phyloP scores from a whole-genome alignment of 2,329 filamentous ascomycete genomes.

The Botrytis cinerea region DNA sequence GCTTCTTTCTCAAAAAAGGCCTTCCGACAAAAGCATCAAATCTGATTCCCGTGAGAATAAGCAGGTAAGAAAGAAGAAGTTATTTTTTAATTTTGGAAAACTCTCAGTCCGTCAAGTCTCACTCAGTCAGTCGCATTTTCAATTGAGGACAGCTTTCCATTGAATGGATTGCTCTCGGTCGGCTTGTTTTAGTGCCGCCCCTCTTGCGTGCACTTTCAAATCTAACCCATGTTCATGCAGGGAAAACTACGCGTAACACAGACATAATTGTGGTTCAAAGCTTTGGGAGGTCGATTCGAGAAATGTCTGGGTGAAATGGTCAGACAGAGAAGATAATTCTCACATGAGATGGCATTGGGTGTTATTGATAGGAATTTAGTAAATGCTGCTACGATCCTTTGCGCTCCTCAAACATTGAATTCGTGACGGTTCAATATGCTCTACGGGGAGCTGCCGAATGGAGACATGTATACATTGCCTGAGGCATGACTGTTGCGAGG shows the following conservation, averaged over 20 bases:
- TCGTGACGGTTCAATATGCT: neutral
- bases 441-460: neutral
- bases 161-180: neutral
- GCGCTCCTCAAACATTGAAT: neutral
- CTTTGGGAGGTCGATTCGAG: neutral
- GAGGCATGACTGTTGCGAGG: neutral
- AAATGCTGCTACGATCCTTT: neutral
- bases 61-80: neutral
- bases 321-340: neutral
- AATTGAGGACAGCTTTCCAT: slow-evolving; percentile 26
- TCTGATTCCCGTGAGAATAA: neutral
- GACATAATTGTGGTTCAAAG: neutral
- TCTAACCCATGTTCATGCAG: slow-evolving; percentile 16
- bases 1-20: neutral
- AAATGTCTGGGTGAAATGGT: neutral
- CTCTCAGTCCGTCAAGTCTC: neutral
- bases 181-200: neutral
- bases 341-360: neutral
- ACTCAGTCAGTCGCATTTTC: slow-evolving; percentile 18
- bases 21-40: neutral
- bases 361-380: neutral
- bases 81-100: neutral
- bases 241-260: slow-evolving; percentile 19
- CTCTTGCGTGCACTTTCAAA: no score
- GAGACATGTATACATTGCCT: neutral